Evolutionary conservation across 225 moss, liverwort and hornwort species (phyloP), one percentile per base, ranked within the genome.

Genomic region (Polytrichum formosum): DNA sequence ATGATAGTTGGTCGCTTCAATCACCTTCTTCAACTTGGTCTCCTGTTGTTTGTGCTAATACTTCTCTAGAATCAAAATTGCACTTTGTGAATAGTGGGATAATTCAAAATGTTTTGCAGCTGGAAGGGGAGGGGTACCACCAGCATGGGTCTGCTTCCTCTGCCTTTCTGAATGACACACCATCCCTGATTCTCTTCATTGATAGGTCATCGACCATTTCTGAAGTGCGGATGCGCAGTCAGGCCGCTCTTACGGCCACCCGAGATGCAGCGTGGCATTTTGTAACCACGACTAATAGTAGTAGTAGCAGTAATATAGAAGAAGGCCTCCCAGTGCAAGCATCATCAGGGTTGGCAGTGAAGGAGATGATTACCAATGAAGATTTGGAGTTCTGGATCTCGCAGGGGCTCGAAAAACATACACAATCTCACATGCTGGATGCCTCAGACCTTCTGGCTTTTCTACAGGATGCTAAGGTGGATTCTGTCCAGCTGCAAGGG

Each of bases 141-240:
- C 73, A 65, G 55, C 65, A 73, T 64, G 64, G 28, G 35, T 46
- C 71, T 72, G 73, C 70, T 33, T 63, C 66, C 59, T 73, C 73
- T 73, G 69, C 65, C 31, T 66, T 83, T 18, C 59, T 69, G 64
- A 80, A 80, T 69, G 77, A 80, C 26, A 74, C 69, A 18, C 84
- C 77, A 28, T 80, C 80, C 20, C 62, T 84, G 66, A 59, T 84
- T 53, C 84, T 84, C 71, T 80, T 84, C 56, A 75, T 80, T 74
- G 75, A 84, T 77, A 80, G 80, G 71, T 70, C 73, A 21, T 84
- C 84, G 1, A 20, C 65, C 67, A 77, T 64, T 46, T 54, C 78
- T 64, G 63, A 75, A 61, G 67, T 77, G 20, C 80, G 59, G 55
- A 58, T 63, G 21, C 56, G 53, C 60, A 80, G 84, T 71, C 70